Base-by-base conservation (phyloP, 495 filamentous ascomycete species). In the Sporormia fimetaria region DNA sequence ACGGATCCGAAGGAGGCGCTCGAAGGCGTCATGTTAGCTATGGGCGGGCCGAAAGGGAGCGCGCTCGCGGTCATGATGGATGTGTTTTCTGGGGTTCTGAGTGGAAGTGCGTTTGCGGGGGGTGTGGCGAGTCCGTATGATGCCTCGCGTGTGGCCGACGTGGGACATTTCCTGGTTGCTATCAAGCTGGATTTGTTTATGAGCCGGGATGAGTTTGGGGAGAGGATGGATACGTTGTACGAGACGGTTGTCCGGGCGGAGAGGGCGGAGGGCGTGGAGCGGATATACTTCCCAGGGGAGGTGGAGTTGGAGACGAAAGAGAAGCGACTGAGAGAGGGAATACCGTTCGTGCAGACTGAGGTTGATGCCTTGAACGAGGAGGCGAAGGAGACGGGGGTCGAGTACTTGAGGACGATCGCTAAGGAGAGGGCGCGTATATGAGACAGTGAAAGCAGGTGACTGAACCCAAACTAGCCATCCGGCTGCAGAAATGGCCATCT, bases 41-140 rank as follows among this genome's bases (percentile, higher is more conserved):
- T 87, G 76, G 81, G 79, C 0, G 81, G 81, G 0, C 79, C 80
- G 0, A 87, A 87, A 57, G 81, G 81, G 3, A 76, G 71, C 12
- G 81, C 73, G 3, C 48, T 87, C 29, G 63, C 77, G 0, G 69
- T 87, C 25, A 85, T 87, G 81, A 85, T 85, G 81, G 81, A 87
- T 62, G 78, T 87, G 2, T 85, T 87, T 44, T 83, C 80, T 4
- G 81, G 81, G 0, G 81, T 84, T 3, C 56, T 87, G 7, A 76
- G 74, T 1, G 81, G 78, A 22, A 63, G 71, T 24, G 79, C 78
- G 0, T 85, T 83, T 62, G 81, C 79, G 0, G 81, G 81, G 0
- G 63, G 76, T 45, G 81, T 87, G 8, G 76, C 73, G 0, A 70
- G 69, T 21, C 81, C 81, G 0, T 85, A 85, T 63, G 80, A 87